Base-by-base conservation (phyloP, 1,284 basidiomycete species). In the Moesziomyces sp. region DNA sequence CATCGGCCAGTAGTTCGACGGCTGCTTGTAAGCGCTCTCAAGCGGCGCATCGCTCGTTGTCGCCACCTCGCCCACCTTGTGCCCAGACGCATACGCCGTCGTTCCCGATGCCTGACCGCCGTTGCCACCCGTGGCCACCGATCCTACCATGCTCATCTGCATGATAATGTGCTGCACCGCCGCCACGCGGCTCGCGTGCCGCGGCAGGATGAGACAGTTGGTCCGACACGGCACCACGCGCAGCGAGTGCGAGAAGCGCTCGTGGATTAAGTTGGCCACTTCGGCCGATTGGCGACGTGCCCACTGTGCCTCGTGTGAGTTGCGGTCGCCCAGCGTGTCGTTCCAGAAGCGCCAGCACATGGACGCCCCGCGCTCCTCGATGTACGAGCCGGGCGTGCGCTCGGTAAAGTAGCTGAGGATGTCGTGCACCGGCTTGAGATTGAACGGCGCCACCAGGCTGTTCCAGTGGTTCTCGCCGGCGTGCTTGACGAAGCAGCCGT, bases 261-360 rank as follows among this genome's bases (percentile, higher is more conserved):
- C 79, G 55, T 72, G 93, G 71, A 94, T 92, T 81, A 94, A 91
- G 84, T 94, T 94, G 84, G 94, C 92, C 24, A 92, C 92, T 83
- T 94, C 93, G 0, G 92, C 91, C 2, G 93, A 92, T 83, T 94
- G 92, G 24, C 93, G 86, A 28, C 90, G 88, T 0, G 92, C 92
- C 92, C 92, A 93, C 68, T 89, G 89, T 10, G 89, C 87, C 75
- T 90, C 90, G 0, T 88, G 84, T 40, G 86, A 86, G 49, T 88
- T 86, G 24, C 78, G 70, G 35, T 85, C 81, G 24, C 86, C 82
- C 14, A 5, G 87, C 89, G 3, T 56, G 42, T 73, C 67, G 46
- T 88, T 89, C 89, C 90, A 92, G 87, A 91, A 94, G 1, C 92
- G 88, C 92, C 92, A 94, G 5, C 92, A 88, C 65, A 94, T 86